Base-by-base conservation (phyloP, 2,329 filamentous ascomycete genomes). In the Boeremia exigua region DNA sequence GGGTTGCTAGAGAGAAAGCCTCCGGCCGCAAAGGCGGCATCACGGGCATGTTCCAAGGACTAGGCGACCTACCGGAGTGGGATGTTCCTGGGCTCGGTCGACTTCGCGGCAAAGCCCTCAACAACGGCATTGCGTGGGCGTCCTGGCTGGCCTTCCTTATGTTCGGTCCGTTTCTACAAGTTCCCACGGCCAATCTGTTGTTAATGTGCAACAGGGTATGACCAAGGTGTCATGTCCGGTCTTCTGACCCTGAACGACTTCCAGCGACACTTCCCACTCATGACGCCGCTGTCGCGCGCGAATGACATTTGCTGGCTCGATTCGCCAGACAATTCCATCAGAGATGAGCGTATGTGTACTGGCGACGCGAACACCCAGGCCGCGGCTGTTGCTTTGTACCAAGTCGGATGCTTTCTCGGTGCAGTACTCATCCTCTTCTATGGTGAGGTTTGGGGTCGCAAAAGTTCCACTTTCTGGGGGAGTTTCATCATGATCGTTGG, bases 241-340 rank as follows among this genome's bases (percentile, higher is more conserved):
- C 86, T 93, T 59, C 78, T 92, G 49, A 90, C 88, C 6, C 82
- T 92, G 68, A 76, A 82, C 23, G 78, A 80, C 27, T 89, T 88
- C 65, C 84, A 11, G 63, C 60, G 29, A 53, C 63, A 48, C 71
- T 77, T 57, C 63, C 73, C 60, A 19, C 50, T 61, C 14, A 63
- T 63, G 61, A 62, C 61, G 19, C 50, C 59, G 6, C 44, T 60
- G 4, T 47, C 59, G 28, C 44, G 54, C 43, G 36, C 57, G 15
- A 62, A 64, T 28, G 42, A 48, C 2, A 30, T 64, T 2, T 64
- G 61, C 50, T 64, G 59, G 55, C 54, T 52, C 4, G 58, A 64
- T 25, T 44, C 61, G 27, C 59, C 61, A 6, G 34, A 33, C 1
- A 59, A 59, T 29, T 55, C 47, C 9, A 19, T 58, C 33, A 32